Evolutionary conservation across 768 basidiomycete species (phyloP).

Genomic region (Thelephora aurantiotincta): DNA sequence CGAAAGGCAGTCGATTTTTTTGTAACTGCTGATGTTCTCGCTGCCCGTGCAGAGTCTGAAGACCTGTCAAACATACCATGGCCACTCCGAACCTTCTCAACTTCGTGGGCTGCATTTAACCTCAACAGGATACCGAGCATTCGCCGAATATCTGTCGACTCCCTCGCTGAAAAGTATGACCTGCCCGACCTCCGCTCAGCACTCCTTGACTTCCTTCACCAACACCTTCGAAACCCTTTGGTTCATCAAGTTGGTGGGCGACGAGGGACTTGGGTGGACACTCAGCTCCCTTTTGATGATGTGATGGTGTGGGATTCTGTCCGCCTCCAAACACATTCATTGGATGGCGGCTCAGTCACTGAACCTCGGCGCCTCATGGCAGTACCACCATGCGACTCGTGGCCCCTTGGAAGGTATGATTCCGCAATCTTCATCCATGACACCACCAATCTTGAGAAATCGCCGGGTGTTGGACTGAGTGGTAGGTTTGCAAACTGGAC

Average conservation of each 20-base stretch:
- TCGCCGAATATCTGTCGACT: conserved; percentile 10
- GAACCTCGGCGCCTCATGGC: too few species aligned
- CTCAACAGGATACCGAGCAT: conserved; percentile 11
- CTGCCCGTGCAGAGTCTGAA: background rate
- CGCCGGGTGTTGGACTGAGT: too few species aligned
- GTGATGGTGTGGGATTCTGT: background rate
- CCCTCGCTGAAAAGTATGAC: background rate
- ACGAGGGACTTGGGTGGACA: background rate
- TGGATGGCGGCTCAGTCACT: too few species aligned
- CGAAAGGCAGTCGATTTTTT: too few species aligned
- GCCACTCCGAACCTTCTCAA: conserved; percentile 8
- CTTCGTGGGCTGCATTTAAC: conserved; percentile 11
- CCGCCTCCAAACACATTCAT: background rate
- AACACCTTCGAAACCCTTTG: background rate
- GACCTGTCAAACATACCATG: too few species aligned
- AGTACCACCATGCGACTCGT: too few species aligned
- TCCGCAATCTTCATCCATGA: too few species aligned
- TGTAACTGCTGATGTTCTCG: background rate
- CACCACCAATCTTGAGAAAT: too few species aligned
- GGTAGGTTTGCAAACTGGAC: too few species aligned
- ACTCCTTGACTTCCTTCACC: background rate
- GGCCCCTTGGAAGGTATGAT: too few species aligned
- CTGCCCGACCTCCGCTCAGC: background rate
- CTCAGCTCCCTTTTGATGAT: background rate
- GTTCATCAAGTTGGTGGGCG: background rate